A percentile compares a stretch with the other conserved stretches of the same genome.
Conservation (phyloP, 192 early-diverging fungal species). For the Coemansia sp. region DNA sequence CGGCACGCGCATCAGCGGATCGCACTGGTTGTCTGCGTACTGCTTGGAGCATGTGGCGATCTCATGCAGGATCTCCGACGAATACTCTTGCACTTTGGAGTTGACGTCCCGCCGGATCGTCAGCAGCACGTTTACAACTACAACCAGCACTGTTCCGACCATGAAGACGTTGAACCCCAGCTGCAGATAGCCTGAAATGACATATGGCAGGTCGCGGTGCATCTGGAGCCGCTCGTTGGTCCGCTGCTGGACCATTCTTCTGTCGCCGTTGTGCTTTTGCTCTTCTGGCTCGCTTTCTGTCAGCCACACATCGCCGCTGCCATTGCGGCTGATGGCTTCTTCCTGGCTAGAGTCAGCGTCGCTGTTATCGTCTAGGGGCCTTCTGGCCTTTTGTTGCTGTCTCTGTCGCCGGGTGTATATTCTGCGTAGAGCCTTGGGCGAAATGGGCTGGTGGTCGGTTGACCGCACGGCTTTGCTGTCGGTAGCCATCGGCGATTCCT, state of each 20-base stretch:
- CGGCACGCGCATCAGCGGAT: slow-evolving; percentile 58
- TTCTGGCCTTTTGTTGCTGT: neutral
- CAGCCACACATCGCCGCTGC: slow-evolving; percentile 15
- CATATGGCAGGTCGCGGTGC: slow-evolving; percentile 52
- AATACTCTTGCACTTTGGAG: slow-evolving; percentile 65
- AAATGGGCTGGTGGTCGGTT: slow-evolving; percentile 26
- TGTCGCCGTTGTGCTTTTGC: neutral
- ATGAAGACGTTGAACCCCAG: slow-evolving; percentile 68
- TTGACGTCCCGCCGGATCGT: slow-evolving; percentile 75
- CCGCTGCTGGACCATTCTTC: slow-evolving; percentile 4
- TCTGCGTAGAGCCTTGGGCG: slow-evolving; percentile 35
- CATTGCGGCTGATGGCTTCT: neutral
- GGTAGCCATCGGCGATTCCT: slow-evolving; percentile 11
- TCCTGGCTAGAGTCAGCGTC: slow-evolving; percentile 20
- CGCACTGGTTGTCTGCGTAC: slow-evolving; percentile 63
- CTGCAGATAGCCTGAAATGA: slow-evolving; percentile 66
- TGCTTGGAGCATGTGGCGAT: slow-evolving; percentile 62
- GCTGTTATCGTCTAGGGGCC: neutral
- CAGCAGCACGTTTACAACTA: slow-evolving; percentile 67
- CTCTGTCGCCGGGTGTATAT: slow-evolving; percentile 15
- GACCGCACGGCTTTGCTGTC: slow-evolving; percentile 21
- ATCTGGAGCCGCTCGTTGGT: slow-evolving; percentile 38
- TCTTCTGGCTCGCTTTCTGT: slow-evolving; percentile 16
- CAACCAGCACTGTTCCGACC: slow-evolving; percentile 57
- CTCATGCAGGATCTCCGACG: slow-evolving; percentile 60